Conservation (phyloP, 306 rosid genomes). For the Cucurbita moschata region DNA sequence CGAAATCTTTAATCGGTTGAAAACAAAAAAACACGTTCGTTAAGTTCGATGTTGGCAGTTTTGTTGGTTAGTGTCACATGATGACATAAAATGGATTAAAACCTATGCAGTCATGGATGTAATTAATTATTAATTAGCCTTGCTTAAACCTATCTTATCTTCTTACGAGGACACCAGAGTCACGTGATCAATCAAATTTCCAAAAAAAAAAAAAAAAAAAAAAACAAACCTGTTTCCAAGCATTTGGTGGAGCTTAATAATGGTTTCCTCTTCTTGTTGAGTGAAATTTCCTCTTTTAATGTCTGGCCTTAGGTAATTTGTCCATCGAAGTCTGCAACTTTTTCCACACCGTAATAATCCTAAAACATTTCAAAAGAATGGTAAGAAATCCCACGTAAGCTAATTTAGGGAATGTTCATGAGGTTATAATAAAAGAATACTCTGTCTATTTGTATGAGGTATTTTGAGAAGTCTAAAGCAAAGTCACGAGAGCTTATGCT, state of each 20-base stretch:
- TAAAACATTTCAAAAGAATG: background rate
- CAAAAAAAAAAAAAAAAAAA: background rate
- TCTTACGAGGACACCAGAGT: background rate
- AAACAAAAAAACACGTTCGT: background rate
- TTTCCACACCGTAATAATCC: conserved; percentile 82
- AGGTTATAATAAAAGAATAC: no score
- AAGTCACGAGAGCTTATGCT: no score
- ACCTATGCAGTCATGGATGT: background rate
- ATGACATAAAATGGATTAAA: background rate
- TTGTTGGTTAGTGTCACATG: conserved; percentile 5
- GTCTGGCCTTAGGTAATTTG: conserved; percentile 75
- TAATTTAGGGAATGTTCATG: no score
- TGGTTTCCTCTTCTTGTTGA: conserved; percentile 59
- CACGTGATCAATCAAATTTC: background rate
- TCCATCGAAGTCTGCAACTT: conserved; percentile 82
- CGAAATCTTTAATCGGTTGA: background rate
- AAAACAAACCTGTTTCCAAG: conserved; percentile 56
- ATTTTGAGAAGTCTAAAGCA: no score
- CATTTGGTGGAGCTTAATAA: conserved; percentile 50
- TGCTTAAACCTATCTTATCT: background rate
- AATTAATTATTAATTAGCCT: background rate
- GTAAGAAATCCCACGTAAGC: background rate
- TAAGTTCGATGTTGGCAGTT: background rate
- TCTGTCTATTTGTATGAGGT: no score
- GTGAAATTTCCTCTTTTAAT: conserved; percentile 75